Percentiles rank a stretch among this genome's conserved stretches.
Conservation (phyloP, 306 rosid genomes). For the Gastrolobium bilobum region DNA sequence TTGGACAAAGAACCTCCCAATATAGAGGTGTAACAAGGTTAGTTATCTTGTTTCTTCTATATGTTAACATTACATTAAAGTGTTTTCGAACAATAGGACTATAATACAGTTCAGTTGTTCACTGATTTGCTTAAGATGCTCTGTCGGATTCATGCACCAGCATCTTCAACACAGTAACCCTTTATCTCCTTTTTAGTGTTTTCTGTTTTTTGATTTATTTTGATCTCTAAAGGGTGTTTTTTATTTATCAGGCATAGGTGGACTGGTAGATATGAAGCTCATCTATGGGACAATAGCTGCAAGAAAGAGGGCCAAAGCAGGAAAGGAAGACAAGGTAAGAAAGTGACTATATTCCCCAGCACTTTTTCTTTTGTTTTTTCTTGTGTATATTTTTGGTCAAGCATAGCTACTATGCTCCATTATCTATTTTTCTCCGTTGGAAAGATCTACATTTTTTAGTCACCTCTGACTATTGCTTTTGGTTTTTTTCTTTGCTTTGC, state of each 20-base stretch:
- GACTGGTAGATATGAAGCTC: constrained; percentile 98
- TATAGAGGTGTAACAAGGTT: constrained; percentile 96
- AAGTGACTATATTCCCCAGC: constrained; percentile 24
- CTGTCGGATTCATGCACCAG: constrained; percentile 9
- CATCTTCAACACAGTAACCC: constrained; percentile 6
- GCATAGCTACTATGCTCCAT: constrained; percentile 33
- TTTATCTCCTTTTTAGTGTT: not conserved
- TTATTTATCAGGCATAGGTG: constrained; percentile 78
- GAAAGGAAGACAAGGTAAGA: constrained; percentile 95
- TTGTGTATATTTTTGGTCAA: constrained; percentile 36
- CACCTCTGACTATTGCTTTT: constrained; percentile 41
- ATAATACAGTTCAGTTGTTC: constrained; percentile 23
- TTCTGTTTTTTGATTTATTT: not conserved
- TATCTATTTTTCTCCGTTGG: constrained; percentile 4
- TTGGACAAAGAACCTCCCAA: constrained; percentile 95
- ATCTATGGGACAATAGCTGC: constrained; percentile 95
- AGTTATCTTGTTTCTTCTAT: constrained; percentile 13
- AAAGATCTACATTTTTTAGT: constrained; percentile 36
- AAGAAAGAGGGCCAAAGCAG: constrained; percentile 97
- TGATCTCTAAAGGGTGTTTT: constrained; percentile 47
- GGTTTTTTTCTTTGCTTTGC: constrained; percentile 32
- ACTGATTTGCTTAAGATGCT: constrained; percentile 1
- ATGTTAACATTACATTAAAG: not conserved
- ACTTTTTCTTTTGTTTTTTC: constrained; percentile 36
- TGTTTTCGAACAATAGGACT: constrained; percentile 3